Evolutionary conservation across 345 rosid species (phyloP).

Genomic region (Microthlaspi erraticum): DNA sequence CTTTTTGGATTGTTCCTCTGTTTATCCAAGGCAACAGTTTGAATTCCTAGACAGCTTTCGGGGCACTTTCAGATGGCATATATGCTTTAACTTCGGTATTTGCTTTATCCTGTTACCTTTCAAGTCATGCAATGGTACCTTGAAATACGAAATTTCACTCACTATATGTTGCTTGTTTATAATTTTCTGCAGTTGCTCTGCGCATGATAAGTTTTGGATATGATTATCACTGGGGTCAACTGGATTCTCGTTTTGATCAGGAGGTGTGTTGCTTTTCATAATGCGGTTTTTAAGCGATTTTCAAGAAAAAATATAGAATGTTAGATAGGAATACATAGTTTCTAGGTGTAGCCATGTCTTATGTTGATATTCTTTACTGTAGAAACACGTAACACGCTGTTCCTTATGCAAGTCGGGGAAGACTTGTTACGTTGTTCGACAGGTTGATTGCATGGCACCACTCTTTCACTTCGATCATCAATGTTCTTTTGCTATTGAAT

Average conservation of each 20-base stretch:
- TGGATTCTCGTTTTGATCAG: slow-evolving; percentile 65
- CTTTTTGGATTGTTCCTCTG: slow-evolving; percentile 8
- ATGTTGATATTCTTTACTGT: slow-evolving; percentile 13
- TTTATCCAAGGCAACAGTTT: slow-evolving; percentile 62
- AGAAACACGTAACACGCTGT: slow-evolving; percentile 42
- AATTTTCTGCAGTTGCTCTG: slow-evolving; percentile 58
- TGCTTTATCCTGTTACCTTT: slow-evolving; percentile 21
- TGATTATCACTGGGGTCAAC: slow-evolving; percentile 78
- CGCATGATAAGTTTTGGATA: slow-evolving; percentile 96
- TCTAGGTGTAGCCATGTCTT: slow-evolving; percentile 24
- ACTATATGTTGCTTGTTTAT: not conserved
- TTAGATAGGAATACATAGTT: slow-evolving; percentile 13
- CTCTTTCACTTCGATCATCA: slow-evolving; percentile 7
- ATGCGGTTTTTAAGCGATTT: not conserved
- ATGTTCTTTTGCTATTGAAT: not conserved
- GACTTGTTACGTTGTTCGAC: slow-evolving; percentile 42
- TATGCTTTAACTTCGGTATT: slow-evolving; percentile 94
- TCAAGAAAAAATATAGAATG: not conserved
- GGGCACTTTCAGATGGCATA: slow-evolving; percentile 96
- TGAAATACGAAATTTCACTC: not conserved
- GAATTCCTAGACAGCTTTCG: slow-evolving; percentile 74
- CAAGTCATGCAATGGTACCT: slow-evolving; percentile 4
- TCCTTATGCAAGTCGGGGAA: slow-evolving; percentile 44
- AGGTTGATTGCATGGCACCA: slow-evolving; percentile 30
- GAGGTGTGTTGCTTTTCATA: slow-evolving; percentile 54